A percentile compares a stretch with the other conserved stretches of the same genome.
Evolutionary conservation across 164 flowering plant genomes (phyloP).

Genomic region (Vitis rotundifolia): DNA sequence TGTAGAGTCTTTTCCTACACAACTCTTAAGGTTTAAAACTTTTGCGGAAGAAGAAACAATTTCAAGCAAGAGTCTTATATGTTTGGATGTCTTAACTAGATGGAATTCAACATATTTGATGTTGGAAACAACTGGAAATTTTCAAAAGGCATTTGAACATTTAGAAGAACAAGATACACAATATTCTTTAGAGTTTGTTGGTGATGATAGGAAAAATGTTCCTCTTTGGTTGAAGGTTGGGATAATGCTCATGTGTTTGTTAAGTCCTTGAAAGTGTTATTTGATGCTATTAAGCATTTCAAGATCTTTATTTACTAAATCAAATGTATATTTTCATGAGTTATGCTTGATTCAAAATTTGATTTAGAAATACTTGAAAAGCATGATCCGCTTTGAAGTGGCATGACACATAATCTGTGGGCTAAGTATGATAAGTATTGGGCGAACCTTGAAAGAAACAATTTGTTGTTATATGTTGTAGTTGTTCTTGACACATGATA

Average conservation of each 20-base stretch:
- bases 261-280: constrained; percentile 8
- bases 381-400: background rate
- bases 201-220: no score
- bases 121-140: no score
- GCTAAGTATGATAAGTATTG: constrained; percentile 21
- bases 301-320: constrained; percentile 2
- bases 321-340: background rate
- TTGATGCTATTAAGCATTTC: constrained; percentile 11
- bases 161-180: no score
- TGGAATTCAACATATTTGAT: no score
- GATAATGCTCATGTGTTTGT: background rate
- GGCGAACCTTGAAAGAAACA: constrained; percentile 5
- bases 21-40: no score
- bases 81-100: no score
- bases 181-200: no score
- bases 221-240: constrained; percentile 5
- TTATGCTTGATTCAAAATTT: background rate
- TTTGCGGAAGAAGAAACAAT: no score
- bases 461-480: constrained; percentile 10
- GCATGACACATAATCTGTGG: constrained; percentile 12
- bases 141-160: no score
- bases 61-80: no score
- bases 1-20: no score
- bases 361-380: background rate
- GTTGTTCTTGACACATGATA: constrained; percentile 10